Evolutionary conservation across 495 filamentous ascomycete species (phyloP).

Genomic region (Penicillium herquei): DNA sequence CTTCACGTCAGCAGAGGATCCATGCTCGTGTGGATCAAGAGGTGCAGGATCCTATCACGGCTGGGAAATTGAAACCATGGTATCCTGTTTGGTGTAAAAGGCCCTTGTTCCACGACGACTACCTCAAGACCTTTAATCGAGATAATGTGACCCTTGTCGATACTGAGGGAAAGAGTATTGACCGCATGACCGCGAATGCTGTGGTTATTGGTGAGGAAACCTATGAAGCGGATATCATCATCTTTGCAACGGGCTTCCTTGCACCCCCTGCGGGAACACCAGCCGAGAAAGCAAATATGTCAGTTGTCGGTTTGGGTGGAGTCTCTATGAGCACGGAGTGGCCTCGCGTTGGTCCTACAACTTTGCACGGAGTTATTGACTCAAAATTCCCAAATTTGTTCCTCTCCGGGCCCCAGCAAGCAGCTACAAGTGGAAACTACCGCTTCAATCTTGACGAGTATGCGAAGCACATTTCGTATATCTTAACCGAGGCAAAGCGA

Average conservation of each 20-base stretch:
- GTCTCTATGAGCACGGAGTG: conserved; percentile 44
- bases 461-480: conserved; percentile 40
- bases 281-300: conserved; percentile 38
- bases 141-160: conserved; percentile 29
- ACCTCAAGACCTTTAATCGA: conserved; percentile 33
- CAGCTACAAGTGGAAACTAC: conserved; percentile 36
- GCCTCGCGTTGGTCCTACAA: conserved; percentile 24
- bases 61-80: conserved; percentile 31
- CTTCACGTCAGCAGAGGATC: not conserved
- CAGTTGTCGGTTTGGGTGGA: conserved; percentile 41
- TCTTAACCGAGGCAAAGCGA: conserved; percentile 31
- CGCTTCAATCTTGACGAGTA: conserved; percentile 36
- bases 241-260: conserved; percentile 33
- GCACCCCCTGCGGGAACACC: conserved; percentile 33
- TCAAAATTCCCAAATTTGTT: conserved; percentile 56
- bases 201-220: conserved; percentile 30
- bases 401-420: conserved; percentile 41
- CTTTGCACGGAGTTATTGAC: conserved; percentile 47
- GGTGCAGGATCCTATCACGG: conserved; percentile 17
- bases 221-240: conserved; percentile 38
- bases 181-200: conserved; percentile 11
- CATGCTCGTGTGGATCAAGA: not conserved
- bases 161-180: conserved; percentile 25
- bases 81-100: conserved; percentile 34
- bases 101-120: conserved; percentile 30